Evolutionary conservation across 2,329 filamentous ascomycete species (phyloP), one percentile per base, ranked within the genome.

Genomic region (Beauveria rudraprayagi): DNA sequence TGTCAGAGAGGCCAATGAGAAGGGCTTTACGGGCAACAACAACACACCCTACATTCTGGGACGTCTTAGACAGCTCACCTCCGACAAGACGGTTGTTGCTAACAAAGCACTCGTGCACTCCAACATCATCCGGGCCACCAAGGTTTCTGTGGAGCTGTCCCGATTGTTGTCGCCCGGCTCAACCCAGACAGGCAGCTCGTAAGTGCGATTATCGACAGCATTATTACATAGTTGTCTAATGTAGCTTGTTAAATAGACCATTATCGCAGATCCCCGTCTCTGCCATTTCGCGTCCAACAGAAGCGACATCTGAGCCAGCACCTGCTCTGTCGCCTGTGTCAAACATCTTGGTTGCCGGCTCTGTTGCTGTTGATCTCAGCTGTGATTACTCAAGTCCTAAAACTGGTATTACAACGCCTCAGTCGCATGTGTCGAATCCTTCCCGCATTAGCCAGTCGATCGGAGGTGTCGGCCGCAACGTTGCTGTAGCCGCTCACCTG

Each of bases 391-490:
- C 66, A 17, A 63, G 65, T 22, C 59, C 67, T 46, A 70, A 66
- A 44, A 61, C 69, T 2, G 69, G 67, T 9, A 66, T 71, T 24
- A 61, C 59, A 5, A 71, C 74, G 5, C 81, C 86, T 6, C 76
- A 81, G 56, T 77, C 87, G 43, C 83, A 92, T 63, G 96, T 92
- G 0, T 97, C 93, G 0, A 97, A 97, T 69, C 90, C 90, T 54
- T 86, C 92, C 8, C 77, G 79, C 16, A 95, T 97, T 65, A 85
- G 78, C 41, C 91, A 96, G 70, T 90, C 89, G 1, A 83, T 97
- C 8, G 94, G 94, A 14, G 94, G 94, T 7, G 94, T 97, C 8
- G 94, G 91, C 7, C 88, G 92, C 69, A 97, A 97, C 69, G 91
- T 97, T 50, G 91, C 94, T 17, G 82, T 91, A 53, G 92, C 93